Evolutionary conservation across 805 yeast species (phyloP).

Genomic region (Priceomyces medius): DNA sequence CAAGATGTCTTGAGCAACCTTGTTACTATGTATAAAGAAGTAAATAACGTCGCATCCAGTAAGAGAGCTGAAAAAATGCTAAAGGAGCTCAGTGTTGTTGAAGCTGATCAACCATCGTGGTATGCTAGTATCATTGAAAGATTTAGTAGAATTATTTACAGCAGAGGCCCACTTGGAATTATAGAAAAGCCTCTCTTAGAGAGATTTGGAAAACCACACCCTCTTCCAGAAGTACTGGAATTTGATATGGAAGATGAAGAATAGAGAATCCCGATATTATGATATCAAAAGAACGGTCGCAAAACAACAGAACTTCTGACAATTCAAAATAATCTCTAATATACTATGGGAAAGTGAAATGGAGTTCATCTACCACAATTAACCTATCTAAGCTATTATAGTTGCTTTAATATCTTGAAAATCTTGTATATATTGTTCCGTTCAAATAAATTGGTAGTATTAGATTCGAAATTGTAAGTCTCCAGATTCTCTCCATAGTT

Average conservation of each 20-base stretch:
- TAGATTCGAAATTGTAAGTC: not conserved
- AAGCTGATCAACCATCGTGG: conserved; percentile 27
- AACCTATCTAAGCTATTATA: no score
- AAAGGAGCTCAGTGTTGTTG: conserved; percentile 24
- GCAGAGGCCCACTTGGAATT: conserved; percentile 42
- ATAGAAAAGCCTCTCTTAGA: conserved; percentile 39
- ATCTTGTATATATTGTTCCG: no score
- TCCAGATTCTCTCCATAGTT: not conserved
- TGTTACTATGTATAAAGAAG: conserved; percentile 28
- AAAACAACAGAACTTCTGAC: no score
- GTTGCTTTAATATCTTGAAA: no score
- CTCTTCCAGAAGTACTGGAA: conserved; percentile 39
- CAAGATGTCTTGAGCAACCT: conserved; percentile 31
- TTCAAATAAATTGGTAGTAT: no score
- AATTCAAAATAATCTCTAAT: no score
- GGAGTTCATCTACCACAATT: not conserved
- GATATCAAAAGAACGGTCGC: no score
- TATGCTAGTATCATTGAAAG: conserved; percentile 32
- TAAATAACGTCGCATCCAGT: conserved; percentile 22
- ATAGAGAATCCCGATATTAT: no score
- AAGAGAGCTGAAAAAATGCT: conserved; percentile 28
- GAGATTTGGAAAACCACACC: conserved; percentile 35
- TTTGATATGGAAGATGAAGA: conserved; percentile 42
- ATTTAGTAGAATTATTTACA: conserved; percentile 38
- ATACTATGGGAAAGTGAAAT: no score